phyloP scores from a whole-genome alignment of 768 basidiomycete genomes.

The Leccinum imitatum region DNA sequence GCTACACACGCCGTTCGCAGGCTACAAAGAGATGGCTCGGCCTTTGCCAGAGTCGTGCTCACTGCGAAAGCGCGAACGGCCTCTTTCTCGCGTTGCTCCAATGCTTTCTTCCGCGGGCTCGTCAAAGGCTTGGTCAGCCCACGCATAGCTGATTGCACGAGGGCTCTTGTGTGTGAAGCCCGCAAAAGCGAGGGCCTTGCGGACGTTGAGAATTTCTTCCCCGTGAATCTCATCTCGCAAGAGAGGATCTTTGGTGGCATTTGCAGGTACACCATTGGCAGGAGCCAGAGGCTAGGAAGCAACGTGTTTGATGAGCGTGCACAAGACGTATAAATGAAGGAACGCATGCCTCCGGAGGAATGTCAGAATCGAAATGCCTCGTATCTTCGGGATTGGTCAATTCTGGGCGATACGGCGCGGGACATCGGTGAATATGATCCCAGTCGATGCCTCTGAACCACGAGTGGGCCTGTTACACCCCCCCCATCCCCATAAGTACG shows the following conservation, averaged over 20 bases:
- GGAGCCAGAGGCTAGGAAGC: conserved; percentile 76
- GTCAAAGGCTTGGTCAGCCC: conserved; percentile 73
- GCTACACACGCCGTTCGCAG: conserved; percentile 28
- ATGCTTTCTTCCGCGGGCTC: conserved; percentile 50
- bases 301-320: conserved; percentile 31
- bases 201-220: conserved; percentile 80
- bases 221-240: conserved; percentile 85
- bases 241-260: conserved; percentile 87
- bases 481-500: conserved; percentile 18
- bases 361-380: conserved; percentile 92
- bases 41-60: conserved; percentile 65
- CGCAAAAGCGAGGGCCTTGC: conserved; percentile 89
- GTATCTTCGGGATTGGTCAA: conserved; percentile 84
- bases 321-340: conserved; percentile 27
- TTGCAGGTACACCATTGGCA: conserved; percentile 79
- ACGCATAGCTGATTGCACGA: conserved; percentile 71
- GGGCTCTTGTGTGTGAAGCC: conserved; percentile 92
- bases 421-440: conserved; percentile 77
- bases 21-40: conserved; percentile 82
- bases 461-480: conserved; percentile 63
- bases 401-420: conserved; percentile 88
- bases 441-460: conserved; percentile 94
- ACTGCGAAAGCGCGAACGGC: conserved; percentile 63
- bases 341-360: conserved; percentile 76
- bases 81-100: conserved; percentile 52